Conservation (phyloP, 495 filamentous ascomycete genomes). For the Coniosporium apollinis region DNA sequence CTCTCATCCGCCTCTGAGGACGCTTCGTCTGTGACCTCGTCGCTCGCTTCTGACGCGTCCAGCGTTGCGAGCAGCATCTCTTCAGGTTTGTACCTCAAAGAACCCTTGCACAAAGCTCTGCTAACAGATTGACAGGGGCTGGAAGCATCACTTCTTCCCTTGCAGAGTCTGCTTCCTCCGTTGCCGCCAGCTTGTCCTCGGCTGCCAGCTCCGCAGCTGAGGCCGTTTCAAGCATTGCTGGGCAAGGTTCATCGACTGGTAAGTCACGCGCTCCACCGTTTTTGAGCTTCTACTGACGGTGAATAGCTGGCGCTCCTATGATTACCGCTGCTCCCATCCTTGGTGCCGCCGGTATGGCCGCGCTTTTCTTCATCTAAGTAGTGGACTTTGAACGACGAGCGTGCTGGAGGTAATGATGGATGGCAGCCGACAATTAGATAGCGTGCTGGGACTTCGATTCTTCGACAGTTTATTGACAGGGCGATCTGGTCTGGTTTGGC, state of each 20-base stretch:
- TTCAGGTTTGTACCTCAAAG: no score
- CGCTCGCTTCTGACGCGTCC: no score
- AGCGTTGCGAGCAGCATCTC: no score
- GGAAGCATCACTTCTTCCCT: no score
- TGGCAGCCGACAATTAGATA: neutral
- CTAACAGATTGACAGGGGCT: no score
- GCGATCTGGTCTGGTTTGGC: no score
- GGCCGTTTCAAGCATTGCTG: slow-evolving; percentile 1
- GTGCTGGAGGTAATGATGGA: neutral
- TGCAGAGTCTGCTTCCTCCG: slow-evolving; percentile 1
- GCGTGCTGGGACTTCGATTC: no score
- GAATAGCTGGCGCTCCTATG: slow-evolving; percentile 10
- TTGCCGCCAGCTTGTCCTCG: slow-evolving; percentile 1
- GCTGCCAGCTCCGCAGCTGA: slow-evolving; percentile 1
- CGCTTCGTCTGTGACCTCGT: neutral
- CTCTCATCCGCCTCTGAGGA: neutral
- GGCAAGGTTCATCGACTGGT: no score
- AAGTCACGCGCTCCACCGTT: no score
- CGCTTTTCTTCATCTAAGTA: slow-evolving; percentile 16
- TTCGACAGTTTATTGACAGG: no score
- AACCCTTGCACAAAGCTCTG: no score
- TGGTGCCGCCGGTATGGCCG: slow-evolving; percentile 17
- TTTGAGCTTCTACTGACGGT: slow-evolving; percentile 5
- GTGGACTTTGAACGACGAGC: no score
- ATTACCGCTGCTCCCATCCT: slow-evolving; percentile 13